Percentiles rank a stretch among this genome's conserved stretches.
These are phyloP conservation scores for Solanum sitiens DNA, from an alignment of 257 asterid species.

Conservation along the genomic window DNA sequence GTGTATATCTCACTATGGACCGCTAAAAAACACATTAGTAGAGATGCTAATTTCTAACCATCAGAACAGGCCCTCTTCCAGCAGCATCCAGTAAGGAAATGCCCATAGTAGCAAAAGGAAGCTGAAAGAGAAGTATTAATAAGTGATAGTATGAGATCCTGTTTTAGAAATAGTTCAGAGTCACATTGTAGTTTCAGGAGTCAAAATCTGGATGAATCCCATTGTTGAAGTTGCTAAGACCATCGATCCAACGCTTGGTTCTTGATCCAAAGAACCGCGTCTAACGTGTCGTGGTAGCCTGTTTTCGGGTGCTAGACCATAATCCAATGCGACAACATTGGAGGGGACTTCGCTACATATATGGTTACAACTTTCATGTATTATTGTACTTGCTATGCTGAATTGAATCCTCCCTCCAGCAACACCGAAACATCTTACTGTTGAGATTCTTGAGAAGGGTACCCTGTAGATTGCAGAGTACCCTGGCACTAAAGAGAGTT, in stretches of 20 bases:
- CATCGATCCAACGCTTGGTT: slow-evolving; percentile 19
- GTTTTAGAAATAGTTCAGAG: background rate
- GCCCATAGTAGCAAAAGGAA: slow-evolving; percentile 15
- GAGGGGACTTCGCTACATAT: slow-evolving; percentile 43
- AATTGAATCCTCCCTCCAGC: slow-evolving; percentile 40
- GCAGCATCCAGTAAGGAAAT: slow-evolving; percentile 10
- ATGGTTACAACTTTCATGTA: slow-evolving; percentile 47
- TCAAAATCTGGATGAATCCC: slow-evolving; percentile 15
- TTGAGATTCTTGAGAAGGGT: too few species aligned
- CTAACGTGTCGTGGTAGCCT: slow-evolving; percentile 76
- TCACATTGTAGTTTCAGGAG: background rate
- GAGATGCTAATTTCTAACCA: slow-evolving; percentile 4
- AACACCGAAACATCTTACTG: background rate
- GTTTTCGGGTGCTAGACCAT: slow-evolving; percentile 77
- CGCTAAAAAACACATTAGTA: background rate
- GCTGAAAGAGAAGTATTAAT: slow-evolving; percentile 1
- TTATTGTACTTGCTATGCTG: slow-evolving; percentile 21
- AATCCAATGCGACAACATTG: slow-evolving; percentile 49
- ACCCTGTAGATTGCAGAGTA: too few species aligned
- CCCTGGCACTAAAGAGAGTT: too few species aligned
- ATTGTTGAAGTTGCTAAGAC: slow-evolving; percentile 3
- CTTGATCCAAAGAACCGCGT: slow-evolving; percentile 49
- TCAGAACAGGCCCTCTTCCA: slow-evolving; percentile 17
- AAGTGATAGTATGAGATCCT: background rate
- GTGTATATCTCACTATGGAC: background rate